Evolutionary conservation across 129 eudicot species (phyloP).

Genomic region (Centrapalus pauciflorus): DNA sequence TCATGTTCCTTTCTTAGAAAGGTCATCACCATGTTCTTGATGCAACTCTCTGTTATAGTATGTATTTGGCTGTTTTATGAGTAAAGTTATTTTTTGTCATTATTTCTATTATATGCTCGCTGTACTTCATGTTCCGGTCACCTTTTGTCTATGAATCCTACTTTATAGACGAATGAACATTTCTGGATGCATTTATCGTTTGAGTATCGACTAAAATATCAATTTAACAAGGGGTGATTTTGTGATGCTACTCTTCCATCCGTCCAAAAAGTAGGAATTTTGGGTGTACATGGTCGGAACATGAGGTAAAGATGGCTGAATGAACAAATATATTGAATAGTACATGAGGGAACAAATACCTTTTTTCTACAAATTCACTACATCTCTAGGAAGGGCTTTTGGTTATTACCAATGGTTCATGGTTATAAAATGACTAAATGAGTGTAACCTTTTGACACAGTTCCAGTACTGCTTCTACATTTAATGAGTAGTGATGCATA

Average conservation of each 20-base stretch:
- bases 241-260: neutral
- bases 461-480: neutral
- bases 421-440: neutral
- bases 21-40: too few species aligned
- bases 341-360: too few species aligned
- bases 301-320: neutral
- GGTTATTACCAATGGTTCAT: neutral
- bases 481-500: neutral
- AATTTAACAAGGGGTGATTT: neutral
- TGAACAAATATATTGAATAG: neutral
- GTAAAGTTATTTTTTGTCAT: too few species aligned
- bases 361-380: neutral
- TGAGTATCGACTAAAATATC: too few species aligned
- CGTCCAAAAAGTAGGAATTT: neutral
- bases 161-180: too few species aligned
- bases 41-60: too few species aligned
- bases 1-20: too few species aligned
- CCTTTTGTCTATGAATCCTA: too few species aligned
- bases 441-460: neutral
- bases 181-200: neutral
- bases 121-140: too few species aligned
- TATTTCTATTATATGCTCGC: too few species aligned
- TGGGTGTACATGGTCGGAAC: neutral
- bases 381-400: neutral
- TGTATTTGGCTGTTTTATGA: too few species aligned